These are phyloP conservation scores for Macrolepiota dolichaula DNA, from an alignment of 768 basidiomycete genomes.

Conservation along the genomic window DNA sequence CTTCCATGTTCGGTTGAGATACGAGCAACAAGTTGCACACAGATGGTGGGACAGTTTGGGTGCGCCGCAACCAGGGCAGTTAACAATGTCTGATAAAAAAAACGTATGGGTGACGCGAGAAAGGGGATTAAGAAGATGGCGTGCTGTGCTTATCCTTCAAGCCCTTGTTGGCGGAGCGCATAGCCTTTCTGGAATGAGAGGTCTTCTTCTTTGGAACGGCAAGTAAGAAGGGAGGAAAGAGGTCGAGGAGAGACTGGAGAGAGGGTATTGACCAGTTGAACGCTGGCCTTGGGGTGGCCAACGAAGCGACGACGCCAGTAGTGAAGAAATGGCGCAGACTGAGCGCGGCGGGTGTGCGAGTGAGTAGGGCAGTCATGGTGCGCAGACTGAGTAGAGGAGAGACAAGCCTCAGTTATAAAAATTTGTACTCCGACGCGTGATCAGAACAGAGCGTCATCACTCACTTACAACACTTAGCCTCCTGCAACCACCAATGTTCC, in stretches of 20 bases:
- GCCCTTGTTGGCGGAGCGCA: conserved; percentile 93
- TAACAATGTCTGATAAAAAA: conserved; percentile 68
- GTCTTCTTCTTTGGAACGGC: conserved; percentile 94
- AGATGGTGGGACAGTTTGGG: conserved; percentile 89
- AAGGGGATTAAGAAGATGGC: conserved; percentile 19
- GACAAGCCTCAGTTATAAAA: conserved; percentile 18
- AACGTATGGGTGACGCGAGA: conserved; percentile 6
- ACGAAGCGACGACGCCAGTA: conserved; percentile 19
- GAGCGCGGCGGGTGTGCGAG: background rate
- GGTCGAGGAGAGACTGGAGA: conserved; percentile 50
- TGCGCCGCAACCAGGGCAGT: conserved; percentile 85
- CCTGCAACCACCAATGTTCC: conserved; percentile 55
- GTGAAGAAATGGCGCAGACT: conserved; percentile 18
- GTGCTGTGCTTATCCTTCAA: conserved; percentile 90
- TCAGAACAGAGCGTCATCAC: conserved; percentile 7
- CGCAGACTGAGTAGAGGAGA: conserved; percentile 12
- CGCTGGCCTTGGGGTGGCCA: background rate
- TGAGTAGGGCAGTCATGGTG: conserved; percentile 32
- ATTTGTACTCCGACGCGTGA: conserved; percentile 39
- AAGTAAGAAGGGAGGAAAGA: conserved; percentile 84
- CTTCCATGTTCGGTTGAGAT: conserved; percentile 67
- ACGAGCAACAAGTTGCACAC: conserved; percentile 78
- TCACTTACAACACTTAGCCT: conserved; percentile 12
- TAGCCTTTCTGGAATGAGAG: conserved; percentile 92
- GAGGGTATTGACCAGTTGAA: conserved; percentile 34